A percentile compares a stretch with the other conserved stretches of the same genome.
These are phyloP conservation scores for Chaetomiaceae sp. DNA, from an alignment of 2,329 filamentous ascomycete species.

Conservation along the genomic window DNA sequence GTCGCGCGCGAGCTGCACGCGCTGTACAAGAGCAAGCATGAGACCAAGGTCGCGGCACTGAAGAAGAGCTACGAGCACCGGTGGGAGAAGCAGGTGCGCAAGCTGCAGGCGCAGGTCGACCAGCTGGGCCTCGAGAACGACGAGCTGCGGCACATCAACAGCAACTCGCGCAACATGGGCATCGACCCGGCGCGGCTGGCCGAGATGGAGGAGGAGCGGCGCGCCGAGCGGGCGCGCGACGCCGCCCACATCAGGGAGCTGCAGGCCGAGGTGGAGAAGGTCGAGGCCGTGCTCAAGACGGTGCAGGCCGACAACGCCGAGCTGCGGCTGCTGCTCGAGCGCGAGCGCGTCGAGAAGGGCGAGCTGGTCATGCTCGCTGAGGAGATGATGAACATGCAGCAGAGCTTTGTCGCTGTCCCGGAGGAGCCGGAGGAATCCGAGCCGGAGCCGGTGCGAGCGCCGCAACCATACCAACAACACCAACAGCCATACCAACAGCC, in stretches of 20 bases:
- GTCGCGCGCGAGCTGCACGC: conserved; percentile 91
- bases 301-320: conserved; percentile 66
- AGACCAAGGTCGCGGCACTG: conserved; percentile 87
- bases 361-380: conserved; percentile 77
- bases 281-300: conserved; percentile 66
- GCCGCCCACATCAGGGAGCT: conserved; percentile 64
- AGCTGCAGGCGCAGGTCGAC: conserved; percentile 68
- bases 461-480: conserved; percentile 20
- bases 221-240: conserved; percentile 56
- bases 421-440: conserved; percentile 4
- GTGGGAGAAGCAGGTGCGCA: conserved; percentile 81
- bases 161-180: conserved; percentile 50
- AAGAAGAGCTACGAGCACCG: conserved; percentile 80
- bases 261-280: conserved; percentile 68
- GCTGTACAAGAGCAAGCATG: conserved; percentile 95
- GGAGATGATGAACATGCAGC: conserved; percentile 71
- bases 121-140: conserved; percentile 71
- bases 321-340: conserved; percentile 61
- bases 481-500: conserved; percentile 32
- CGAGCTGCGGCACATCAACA: conserved; percentile 58
- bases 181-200: conserved; percentile 43
- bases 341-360: conserved; percentile 76
- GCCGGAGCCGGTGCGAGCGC: conserved; percentile 29
- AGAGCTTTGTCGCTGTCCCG: conserved; percentile 32
- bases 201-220: conserved; percentile 46